Conservation (phyloP, 129 eudicot genomes). For the Smallanthus sonchifolius region DNA sequence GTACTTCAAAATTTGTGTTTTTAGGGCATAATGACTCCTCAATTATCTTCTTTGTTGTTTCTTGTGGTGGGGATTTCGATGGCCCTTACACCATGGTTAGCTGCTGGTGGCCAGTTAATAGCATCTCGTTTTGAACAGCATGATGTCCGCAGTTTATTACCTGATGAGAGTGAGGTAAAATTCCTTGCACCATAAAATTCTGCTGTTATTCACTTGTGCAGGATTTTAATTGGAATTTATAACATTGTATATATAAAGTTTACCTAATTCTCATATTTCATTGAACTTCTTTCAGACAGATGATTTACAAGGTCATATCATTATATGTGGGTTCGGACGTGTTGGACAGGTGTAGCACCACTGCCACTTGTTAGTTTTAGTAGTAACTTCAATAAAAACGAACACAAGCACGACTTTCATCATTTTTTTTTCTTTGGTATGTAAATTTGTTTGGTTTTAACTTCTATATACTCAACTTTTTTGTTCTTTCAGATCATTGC, state of each 20-base stretch:
- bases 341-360: conserved; percentile 85
- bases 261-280: conserved; percentile 5
- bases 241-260: conserved; percentile 7
- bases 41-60: conserved; percentile 84
- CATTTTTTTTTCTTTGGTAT: neutral
- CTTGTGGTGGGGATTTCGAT: conserved; percentile 98
- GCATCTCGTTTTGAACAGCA: conserved; percentile 97
- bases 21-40: conserved; percentile 97
- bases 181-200: neutral
- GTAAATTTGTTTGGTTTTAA: too few species aligned
- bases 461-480: too few species aligned
- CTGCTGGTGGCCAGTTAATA: conserved; percentile 97
- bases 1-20: too few species aligned
- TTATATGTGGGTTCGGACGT: conserved; percentile 97
- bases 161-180: conserved; percentile 92
- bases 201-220: conserved; percentile 3
- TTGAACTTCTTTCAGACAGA: conserved; percentile 68
- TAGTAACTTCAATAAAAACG: too few species aligned
- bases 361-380: too few species aligned
- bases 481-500: conserved; percentile 80
- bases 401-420: neutral
- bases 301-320: conserved; percentile 96
- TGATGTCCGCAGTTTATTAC: conserved; percentile 90
- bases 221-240: neutral
- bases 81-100: conserved; percentile 98